Conservation (phyloP, 306 rosid species). For the Hippophae gyantsensis region DNA sequence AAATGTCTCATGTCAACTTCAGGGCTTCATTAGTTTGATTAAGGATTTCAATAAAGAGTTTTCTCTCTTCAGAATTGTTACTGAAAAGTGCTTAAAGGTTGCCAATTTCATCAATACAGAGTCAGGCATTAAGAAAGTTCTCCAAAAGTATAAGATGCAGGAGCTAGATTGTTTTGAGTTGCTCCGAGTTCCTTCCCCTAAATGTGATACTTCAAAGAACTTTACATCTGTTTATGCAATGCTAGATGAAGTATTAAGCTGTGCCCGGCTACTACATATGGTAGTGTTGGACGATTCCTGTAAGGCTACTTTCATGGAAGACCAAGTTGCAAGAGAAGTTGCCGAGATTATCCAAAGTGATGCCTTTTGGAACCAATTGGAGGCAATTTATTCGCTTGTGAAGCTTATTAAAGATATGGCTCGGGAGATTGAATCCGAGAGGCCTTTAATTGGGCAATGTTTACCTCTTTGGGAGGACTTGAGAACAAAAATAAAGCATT, state of each 20-base stretch:
- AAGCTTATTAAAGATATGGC: slow-evolving; percentile 61
- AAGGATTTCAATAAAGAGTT: slow-evolving; percentile 78
- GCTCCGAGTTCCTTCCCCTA: slow-evolving; percentile 60
- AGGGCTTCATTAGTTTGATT: slow-evolving; percentile 77
- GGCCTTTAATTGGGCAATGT: slow-evolving; percentile 83
- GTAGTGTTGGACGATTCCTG: slow-evolving; percentile 59
- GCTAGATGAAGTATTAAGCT: slow-evolving; percentile 72
- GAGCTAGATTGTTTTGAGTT: slow-evolving; percentile 53
- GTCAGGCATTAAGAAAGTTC: slow-evolving; percentile 45
- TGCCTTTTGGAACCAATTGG: slow-evolving; percentile 74
- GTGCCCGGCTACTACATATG: slow-evolving; percentile 66
- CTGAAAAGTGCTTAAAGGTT: slow-evolving; percentile 66
- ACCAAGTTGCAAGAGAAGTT: slow-evolving; percentile 56
- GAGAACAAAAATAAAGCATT: slow-evolving; percentile 68
- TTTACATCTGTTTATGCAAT: slow-evolving; percentile 56
- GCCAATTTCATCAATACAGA: slow-evolving; percentile 52
- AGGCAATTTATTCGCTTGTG: slow-evolving; percentile 75
- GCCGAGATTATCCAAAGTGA: slow-evolving; percentile 60
- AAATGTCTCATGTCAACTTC: slow-evolving; percentile 87
- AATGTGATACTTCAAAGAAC: slow-evolving; percentile 56
- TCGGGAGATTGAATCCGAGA: slow-evolving; percentile 75
- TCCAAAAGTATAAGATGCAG: slow-evolving; percentile 59
- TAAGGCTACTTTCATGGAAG: slow-evolving; percentile 55
- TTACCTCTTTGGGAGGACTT: slow-evolving; percentile 90
- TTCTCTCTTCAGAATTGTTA: slow-evolving; percentile 60